Percentiles rank a stretch among this genome's conserved stretches.
Evolutionary conservation across 331 rosid species (phyloP).

Genomic region (Rosa hybrid): DNA sequence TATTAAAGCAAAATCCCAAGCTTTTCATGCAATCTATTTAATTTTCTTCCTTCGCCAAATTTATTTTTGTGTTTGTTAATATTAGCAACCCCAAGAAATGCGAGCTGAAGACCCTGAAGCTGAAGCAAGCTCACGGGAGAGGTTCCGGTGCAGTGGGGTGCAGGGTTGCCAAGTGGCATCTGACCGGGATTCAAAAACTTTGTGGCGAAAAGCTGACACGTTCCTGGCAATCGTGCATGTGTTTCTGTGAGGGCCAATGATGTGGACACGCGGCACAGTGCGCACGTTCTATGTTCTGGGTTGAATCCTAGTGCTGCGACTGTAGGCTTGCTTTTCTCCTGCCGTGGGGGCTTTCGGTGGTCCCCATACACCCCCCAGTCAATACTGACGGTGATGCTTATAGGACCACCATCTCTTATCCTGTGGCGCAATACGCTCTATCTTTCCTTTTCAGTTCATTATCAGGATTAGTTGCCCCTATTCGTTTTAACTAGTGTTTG

Average conservation of each 20-base stretch:
- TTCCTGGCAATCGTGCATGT: slow-evolving; percentile 41
- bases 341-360: not conserved
- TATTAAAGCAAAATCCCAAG: too few relatives aligned
- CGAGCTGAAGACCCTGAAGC: not conserved
- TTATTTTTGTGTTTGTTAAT: not conserved
- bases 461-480: not conserved
- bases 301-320: not conserved
- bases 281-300: slow-evolving; percentile 23
- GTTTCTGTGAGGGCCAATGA: slow-evolving; percentile 49
- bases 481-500: too few relatives aligned
- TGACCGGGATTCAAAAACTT: not conserved
- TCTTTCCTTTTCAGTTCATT: not conserved
- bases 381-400: not conserved
- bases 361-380: not conserved
- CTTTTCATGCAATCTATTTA: too few relatives aligned
- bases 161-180: not conserved
- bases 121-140: slow-evolving; percentile 1
- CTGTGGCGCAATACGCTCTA: not conserved
- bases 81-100: too few relatives aligned
- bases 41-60: too few relatives aligned
- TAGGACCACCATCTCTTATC: not conserved
- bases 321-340: not conserved
- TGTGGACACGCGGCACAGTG: slow-evolving; percentile 29
- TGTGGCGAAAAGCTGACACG: slow-evolving; percentile 35
- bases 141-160: not conserved